Conservation (phyloP, 768 basidiomycete genomes). For the Psilocybe tampanensis region DNA sequence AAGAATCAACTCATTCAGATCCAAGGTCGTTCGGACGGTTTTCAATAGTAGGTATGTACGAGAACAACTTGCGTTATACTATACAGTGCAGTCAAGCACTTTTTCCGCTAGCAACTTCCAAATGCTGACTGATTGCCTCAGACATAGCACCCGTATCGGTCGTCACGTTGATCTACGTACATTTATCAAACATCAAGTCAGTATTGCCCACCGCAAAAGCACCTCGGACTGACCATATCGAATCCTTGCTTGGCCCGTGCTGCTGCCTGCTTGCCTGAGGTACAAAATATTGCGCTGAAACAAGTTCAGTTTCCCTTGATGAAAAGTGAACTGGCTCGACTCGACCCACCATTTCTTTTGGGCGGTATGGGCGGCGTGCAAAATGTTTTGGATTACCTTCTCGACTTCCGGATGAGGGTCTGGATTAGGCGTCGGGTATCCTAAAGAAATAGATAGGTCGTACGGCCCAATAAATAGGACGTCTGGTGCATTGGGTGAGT, state of each 20-base stretch:
- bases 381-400: slow-evolving; percentile 54
- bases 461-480: slow-evolving; percentile 67
- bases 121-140: slow-evolving; percentile 31
- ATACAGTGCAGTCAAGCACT: not conserved
- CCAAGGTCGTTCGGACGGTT: too few relatives aligned
- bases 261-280: slow-evolving; percentile 27
- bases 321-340: too few relatives aligned
- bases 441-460: slow-evolving; percentile 65
- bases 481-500: slow-evolving; percentile 23
- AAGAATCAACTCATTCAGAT: too few relatives aligned
- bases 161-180: slow-evolving; percentile 48
- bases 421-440: slow-evolving; percentile 61
- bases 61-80: not conserved
- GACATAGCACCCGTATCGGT: slow-evolving; percentile 47
- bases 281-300: slow-evolving; percentile 29
- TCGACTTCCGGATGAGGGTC: slow-evolving; percentile 70
- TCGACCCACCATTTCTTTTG: slow-evolving; percentile 63
- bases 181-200: not conserved
- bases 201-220: not conserved
- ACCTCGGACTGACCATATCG: slow-evolving; percentile 25
- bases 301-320: not conserved
- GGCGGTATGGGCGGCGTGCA: slow-evolving; percentile 48
- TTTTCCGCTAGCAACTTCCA: slow-evolving; percentile 19
- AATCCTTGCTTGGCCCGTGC: slow-evolving; percentile 28
- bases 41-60: too few relatives aligned